Evolutionary conservation across 495 filamentous ascomycete genomes (phyloP).

Genomic region (Annulohypoxylon stygium): DNA sequence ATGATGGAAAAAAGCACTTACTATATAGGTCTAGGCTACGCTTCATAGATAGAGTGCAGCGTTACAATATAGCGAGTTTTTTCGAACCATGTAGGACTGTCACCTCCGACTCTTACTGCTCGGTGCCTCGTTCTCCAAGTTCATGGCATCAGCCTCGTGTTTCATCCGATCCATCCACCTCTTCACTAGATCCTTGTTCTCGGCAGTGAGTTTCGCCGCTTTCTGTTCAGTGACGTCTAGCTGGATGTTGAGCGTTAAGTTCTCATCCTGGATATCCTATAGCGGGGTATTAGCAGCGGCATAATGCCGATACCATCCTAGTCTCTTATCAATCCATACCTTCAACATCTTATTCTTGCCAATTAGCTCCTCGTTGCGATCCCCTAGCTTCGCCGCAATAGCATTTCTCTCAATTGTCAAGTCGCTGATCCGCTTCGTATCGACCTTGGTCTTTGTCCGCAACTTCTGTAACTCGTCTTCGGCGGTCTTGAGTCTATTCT

Average conservation of each 20-base stretch:
- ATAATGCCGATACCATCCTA: neutral
- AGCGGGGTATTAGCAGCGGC: conserved; percentile 23
- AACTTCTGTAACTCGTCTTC: conserved; percentile 72
- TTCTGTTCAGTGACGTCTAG: conserved; percentile 86
- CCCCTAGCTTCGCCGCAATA: conserved; percentile 73
- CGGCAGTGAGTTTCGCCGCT: conserved; percentile 74
- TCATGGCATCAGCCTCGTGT: conserved; percentile 89
- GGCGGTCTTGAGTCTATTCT: conserved; percentile 68
- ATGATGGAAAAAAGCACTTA: conserved; percentile 27
- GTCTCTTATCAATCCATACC: conserved; percentile 56
- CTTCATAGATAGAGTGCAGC: conserved; percentile 42
- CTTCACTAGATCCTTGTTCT: conserved; percentile 89
- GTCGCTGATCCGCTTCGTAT: conserved; percentile 68
- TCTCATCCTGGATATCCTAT: conserved; percentile 89
- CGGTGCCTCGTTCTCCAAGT: conserved; percentile 65
- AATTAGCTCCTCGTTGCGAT: conserved; percentile 85
- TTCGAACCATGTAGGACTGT: conserved; percentile 1
- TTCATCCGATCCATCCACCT: conserved; percentile 91
- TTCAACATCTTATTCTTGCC: conserved; percentile 86
- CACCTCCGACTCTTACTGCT: conserved; percentile 37
- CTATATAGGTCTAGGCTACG: conserved; percentile 28
- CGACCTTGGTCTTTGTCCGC: conserved; percentile 66
- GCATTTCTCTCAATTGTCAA: conserved; percentile 73
- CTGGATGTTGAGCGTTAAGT: conserved; percentile 85
- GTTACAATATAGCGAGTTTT: conserved; percentile 34